phyloP scores from a whole-genome alignment of 345 rosid genomes.

The Salix caprea region DNA sequence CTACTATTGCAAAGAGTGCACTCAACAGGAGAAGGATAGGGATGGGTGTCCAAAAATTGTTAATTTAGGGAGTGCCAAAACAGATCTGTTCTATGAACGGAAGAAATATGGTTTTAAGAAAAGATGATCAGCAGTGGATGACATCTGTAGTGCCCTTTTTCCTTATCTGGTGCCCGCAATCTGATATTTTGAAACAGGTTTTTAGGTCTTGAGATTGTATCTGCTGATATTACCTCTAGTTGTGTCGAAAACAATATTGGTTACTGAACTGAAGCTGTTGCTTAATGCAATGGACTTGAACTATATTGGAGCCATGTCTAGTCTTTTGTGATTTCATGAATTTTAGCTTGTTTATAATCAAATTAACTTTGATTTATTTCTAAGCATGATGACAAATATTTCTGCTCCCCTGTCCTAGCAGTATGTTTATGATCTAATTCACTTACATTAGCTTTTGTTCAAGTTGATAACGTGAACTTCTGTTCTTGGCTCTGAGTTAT shows the following conservation, averaged over 20 bases:
- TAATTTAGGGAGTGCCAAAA: constrained; percentile 39
- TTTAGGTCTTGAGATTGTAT: not conserved
- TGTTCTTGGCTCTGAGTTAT: not conserved
- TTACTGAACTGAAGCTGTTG: not conserved
- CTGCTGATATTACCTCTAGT: not conserved
- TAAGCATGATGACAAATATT: not conserved
- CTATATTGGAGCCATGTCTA: not conserved
- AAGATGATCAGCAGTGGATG: constrained; percentile 20
- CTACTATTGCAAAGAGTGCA: constrained; percentile 71
- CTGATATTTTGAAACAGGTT: not conserved
- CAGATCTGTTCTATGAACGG: constrained; percentile 39
- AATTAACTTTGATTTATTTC: not conserved
- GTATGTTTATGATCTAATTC: not conserved
- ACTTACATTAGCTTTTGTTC: not conserved
- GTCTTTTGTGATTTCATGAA: not conserved
- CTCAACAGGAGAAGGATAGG: constrained; percentile 63
- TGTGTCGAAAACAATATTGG: not conserved
- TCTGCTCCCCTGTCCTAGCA: not conserved
- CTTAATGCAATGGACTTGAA: not conserved
- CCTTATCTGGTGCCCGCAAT: not conserved
- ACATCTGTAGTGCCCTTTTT: not conserved
- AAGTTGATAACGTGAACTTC: not conserved
- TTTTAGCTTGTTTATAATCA: not conserved
- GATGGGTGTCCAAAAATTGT: constrained; percentile 49
- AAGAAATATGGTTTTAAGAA: constrained; percentile 49